Conservation (phyloP, 208 protist species). For the Novymonas esmeraldas region DNA sequence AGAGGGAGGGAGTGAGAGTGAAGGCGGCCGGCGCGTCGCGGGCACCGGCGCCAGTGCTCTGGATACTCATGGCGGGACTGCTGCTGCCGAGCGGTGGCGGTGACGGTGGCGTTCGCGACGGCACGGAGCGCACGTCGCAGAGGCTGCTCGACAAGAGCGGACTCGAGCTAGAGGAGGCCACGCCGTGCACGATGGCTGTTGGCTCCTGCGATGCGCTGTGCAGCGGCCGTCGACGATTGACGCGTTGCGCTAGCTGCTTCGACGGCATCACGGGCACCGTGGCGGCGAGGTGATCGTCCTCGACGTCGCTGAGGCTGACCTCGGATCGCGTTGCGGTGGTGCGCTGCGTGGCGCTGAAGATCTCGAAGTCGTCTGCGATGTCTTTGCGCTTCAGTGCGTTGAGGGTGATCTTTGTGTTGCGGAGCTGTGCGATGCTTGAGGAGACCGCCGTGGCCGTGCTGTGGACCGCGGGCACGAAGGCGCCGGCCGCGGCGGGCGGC, state of each 20-base stretch:
- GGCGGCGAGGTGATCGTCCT: constrained; percentile 30
- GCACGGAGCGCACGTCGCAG: background rate
- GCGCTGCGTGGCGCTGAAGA: constrained; percentile 49
- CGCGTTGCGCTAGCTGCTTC: background rate
- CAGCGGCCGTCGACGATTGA: constrained; percentile 1
- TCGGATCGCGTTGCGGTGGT: constrained; percentile 6
- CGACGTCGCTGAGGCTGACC: constrained; percentile 22
- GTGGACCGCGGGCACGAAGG: background rate
- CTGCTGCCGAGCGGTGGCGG: background rate
- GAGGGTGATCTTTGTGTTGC: constrained; percentile 70
- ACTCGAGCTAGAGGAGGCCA: background rate
- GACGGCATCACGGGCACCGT: constrained; percentile 36
- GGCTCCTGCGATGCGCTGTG: background rate
- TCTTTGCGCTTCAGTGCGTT: constrained; percentile 79
- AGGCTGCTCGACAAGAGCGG: constrained; percentile 4
- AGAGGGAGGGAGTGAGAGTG: background rate
- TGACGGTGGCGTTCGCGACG: background rate
- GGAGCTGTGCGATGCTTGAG: constrained; percentile 22
- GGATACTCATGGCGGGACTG: background rate
- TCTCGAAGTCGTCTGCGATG: constrained; percentile 73
- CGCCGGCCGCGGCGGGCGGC: background rate
- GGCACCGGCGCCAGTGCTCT: background rate
- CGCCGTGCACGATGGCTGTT: background rate
- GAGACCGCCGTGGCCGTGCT: constrained; percentile 7
- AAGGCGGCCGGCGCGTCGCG: background rate